phyloP scores from a whole-genome alignment of 2,329 filamentous ascomycete species.

The Fusarium albidum region DNA sequence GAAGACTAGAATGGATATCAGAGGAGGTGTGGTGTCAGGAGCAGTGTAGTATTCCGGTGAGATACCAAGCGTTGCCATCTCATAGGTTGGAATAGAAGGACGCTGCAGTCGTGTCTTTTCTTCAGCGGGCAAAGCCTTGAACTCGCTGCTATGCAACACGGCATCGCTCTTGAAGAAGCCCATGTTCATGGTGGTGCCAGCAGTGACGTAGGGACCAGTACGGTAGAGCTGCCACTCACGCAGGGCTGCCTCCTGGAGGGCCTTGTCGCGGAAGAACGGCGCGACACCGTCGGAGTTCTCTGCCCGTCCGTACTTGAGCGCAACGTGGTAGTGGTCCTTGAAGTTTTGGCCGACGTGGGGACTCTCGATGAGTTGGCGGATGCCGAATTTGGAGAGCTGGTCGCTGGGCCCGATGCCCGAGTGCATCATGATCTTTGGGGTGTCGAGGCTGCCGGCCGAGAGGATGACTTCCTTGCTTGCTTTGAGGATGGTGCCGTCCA shows the following conservation, averaged over 20 bases:
- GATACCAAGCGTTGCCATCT: constrained; percentile 18
- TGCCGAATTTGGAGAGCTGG: constrained; percentile 8
- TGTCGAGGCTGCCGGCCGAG: constrained; percentile 27
- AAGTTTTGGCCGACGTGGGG: constrained; percentile 18
- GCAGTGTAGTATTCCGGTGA: constrained; percentile 21
- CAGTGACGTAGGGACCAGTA: constrained; percentile 21
- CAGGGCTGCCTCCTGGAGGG: constrained; percentile 17
- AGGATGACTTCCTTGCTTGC: constrained; percentile 25
- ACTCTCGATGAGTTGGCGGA: constrained; percentile 10
- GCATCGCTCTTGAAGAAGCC: constrained; percentile 29
- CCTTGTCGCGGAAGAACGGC: constrained; percentile 26
- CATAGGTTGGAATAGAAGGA: constrained; percentile 23
- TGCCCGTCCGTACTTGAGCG: constrained; percentile 23
- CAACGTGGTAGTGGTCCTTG: constrained; percentile 28
- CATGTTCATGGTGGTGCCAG: constrained; percentile 25
- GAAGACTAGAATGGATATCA: constrained; percentile 23
- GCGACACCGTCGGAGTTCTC: constrained; percentile 15
- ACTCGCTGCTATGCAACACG: constrained; percentile 17
- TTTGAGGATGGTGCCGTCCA: constrained; percentile 14
- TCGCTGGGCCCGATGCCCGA: constrained; percentile 19
- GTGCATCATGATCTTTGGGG: constrained; percentile 28
- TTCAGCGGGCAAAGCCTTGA: not conserved
- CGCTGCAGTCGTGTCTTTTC: constrained; percentile 11
- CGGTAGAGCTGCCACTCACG: constrained; percentile 25
- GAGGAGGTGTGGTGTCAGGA: constrained; percentile 15